Evolutionary conservation across 345 rosid genomes (phyloP), one percentile per base, ranked within the genome.

Genomic region (Melaleuca quinquenervia): DNA sequence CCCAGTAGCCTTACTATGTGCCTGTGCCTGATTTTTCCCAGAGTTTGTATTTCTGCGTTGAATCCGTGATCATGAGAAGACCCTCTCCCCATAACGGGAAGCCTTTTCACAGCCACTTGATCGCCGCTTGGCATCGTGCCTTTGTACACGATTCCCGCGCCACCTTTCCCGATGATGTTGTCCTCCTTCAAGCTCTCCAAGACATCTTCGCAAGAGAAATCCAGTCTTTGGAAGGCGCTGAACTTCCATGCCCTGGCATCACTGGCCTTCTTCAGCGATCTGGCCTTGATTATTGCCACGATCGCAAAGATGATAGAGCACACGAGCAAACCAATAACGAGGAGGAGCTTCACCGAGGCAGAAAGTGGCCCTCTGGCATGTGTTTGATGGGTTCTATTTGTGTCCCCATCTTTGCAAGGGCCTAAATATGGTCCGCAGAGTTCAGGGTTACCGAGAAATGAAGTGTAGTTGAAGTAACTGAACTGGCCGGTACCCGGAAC

Each of bases 31-130:
- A 96, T 96, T 92, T 93, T 93, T 16, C 99, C 99, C 86, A 96
- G 88, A 7, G 99, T 96, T 84, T 96, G 99, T 74, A 96, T 96
- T 93, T 96, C 99, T 2, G 99, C 99, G 62, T 96, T 96, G 92
- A 96, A 96, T 6, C 99, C 99, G 45, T 96, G 99, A 86, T 96
- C 99, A 32, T 96, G 98, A n/a, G 98, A 94, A 24, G 98, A 96
- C 7, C 98, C 98, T 26, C 99, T 92, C 52, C 94, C 93, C 94
- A 95, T 95, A 5, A 88, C 94, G 1, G 99, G 94, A 6, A 96
- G 91, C 89, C 97, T 90, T 86, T 96, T 96, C 36, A 96, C 98
- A 2, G 99, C 99, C 62, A 96, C 96, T 6, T 82, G 93, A 87
- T 95, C 96, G 18, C 98, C 96, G 29, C 90, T 96, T 11, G 98